Conservation (phyloP, 176 grass and related monocot genomes). For the Ananas comosus region DNA sequence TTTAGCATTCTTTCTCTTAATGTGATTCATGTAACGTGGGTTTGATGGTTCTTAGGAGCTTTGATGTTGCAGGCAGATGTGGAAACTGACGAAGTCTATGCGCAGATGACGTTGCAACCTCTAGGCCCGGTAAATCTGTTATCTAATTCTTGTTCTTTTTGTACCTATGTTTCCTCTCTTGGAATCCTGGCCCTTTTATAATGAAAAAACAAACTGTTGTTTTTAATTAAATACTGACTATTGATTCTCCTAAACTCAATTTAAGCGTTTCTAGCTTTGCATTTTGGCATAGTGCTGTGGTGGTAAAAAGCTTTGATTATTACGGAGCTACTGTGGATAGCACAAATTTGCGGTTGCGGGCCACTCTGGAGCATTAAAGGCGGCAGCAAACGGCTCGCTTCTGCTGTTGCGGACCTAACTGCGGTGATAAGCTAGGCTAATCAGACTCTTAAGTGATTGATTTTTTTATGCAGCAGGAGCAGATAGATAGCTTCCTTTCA, state of each 20-base stretch:
- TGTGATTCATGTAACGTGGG: not conserved
- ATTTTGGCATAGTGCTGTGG: too few relatives aligned
- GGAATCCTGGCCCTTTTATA: too few relatives aligned
- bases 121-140: not conserved
- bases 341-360: too few relatives aligned
- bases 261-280: not conserved
- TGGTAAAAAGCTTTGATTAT: too few relatives aligned
- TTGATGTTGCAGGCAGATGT: conserved; percentile 3
- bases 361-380: too few relatives aligned
- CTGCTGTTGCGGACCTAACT: too few relatives aligned
- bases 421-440: too few relatives aligned
- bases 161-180: not conserved
- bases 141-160: not conserved
- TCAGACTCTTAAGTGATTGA: not conserved
- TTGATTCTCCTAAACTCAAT: not conserved
- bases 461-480: not conserved
- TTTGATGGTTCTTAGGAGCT: not conserved
- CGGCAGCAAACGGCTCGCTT: too few relatives aligned
- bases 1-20: not conserved
- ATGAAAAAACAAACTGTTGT: not conserved
- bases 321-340: too few relatives aligned
- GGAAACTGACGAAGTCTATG: conserved; percentile 16
- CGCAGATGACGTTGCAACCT: conserved; percentile 15
- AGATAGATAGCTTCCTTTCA: not conserved
- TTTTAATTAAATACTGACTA: not conserved